Base-by-base conservation (phyloP, 306 rosid species). In the Casuarina glauca region DNA sequence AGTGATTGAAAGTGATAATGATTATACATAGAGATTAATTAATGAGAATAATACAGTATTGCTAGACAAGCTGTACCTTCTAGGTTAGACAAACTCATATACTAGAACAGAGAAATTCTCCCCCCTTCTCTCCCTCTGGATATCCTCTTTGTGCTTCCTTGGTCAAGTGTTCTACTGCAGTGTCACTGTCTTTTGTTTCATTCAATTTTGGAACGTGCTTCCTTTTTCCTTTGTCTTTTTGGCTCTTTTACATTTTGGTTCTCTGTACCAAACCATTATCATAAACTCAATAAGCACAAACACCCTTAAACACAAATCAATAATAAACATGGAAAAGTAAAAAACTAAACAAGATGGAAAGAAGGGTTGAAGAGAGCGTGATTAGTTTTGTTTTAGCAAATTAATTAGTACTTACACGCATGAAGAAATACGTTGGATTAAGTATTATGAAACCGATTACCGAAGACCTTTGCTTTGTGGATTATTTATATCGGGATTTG, bases 11-110 rank as follows among this genome's bases (percentile, higher is more conserved):
- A 87, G 88, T 78, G 73, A 71, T 72, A 79, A 66, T 16, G 80
- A 78, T 77, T 76, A 73, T 55, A 72, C 74, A 72, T 63, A 75
- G n/a, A 17, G 70, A 77, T 74, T 87, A 76, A 54, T 80, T 78
- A 82, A 80, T 85, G 67, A 82, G 53, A 80, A 80, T 48, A 58
- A 80, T 80, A 83, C 84, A 63, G 78, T 87, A 83, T 78, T 83
- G 86, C 86, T 85, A 75, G 90, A 91, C 96, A 87, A 86, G 82
- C 86, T 72, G 52, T 70, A 86, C 86, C 86, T 73, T n/a, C 73
- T 53, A 45, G 44, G 74, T 79, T 91, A 87, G 89, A 87, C 80
- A 76, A 89, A 77, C 15, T 71, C 26, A 26, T 74, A 76, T 45
- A 55, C 52, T 61, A 63, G 49, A 80, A 82, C 49, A 67, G 73